Conservation (phyloP, 768 basidiomycete species). For the Kwoniella dejecticola region DNA sequence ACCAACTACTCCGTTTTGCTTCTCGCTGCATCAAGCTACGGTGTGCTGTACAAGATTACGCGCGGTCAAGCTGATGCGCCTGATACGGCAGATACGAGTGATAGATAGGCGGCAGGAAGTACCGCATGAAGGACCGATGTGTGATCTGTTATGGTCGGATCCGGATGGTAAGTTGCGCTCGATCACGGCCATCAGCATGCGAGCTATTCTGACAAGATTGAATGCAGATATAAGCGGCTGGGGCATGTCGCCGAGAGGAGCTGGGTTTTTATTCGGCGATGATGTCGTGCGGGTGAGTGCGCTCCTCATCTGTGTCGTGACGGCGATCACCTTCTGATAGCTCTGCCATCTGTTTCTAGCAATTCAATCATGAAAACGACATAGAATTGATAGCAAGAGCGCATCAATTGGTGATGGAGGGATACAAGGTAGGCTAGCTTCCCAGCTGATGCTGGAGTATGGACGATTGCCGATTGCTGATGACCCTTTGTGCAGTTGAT, state of each 20-base stretch:
- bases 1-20: neutral
- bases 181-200: neutral
- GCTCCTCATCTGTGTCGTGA: conserved; percentile 33
- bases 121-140: conserved; percentile 98
- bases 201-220: neutral
- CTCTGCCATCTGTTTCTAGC: conserved; percentile 11
- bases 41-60: too few species aligned
- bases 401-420: conserved; percentile 97
- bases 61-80: neutral
- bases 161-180: conserved; percentile 73
- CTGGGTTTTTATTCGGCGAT: conserved; percentile 91
- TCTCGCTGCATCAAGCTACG: neutral
- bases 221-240: conserved; percentile 85
- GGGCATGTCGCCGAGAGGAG: conserved; percentile 95
- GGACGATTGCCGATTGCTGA: neutral
- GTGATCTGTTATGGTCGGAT: conserved; percentile 98
- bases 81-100: conserved; percentile 68
- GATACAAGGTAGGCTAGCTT: conserved; percentile 64
- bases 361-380: conserved; percentile 89
- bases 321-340: neutral
- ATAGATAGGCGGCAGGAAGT: conserved; percentile 97
- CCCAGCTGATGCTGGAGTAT: neutral
- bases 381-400: conserved; percentile 87
- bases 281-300: conserved; percentile 70
- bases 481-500: conserved; percentile 62